Evolutionary conservation across 306 rosid species (phyloP), one percentile per base, ranked within the genome.

Genomic region (Albizia julibrissin): DNA sequence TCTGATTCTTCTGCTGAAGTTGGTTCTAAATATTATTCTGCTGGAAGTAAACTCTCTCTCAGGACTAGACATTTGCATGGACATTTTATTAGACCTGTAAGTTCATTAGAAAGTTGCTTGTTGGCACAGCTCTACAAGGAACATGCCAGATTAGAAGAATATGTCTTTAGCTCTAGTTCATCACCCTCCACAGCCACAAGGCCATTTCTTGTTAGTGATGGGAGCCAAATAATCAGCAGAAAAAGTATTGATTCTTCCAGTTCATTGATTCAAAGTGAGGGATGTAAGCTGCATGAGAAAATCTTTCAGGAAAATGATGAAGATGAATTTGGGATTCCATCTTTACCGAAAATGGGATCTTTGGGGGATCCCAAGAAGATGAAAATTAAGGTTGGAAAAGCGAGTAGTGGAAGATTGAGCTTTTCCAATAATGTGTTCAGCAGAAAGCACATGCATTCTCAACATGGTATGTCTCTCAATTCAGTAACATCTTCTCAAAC

Each of bases 61-160:
- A 83, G 86, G 84, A 21, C 85, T 74, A 86, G 83, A 72, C 79
- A 34, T 47, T 80, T 83, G 54, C 22, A 80, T 71, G 79, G 84
- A 62, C 84, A 78, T 66, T 69, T 66, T 69, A 27, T 65, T 75
- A 89, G 74, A 87, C 94, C 96, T 0, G 70, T 81, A 40, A 92
- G 72, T 86, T 91, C 98, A n/a, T 74, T 91, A 65, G 97, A 93
- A 76, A 89, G 98, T 89, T 93, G 98, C 84, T 89, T 90, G 49
- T 69, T 91, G 93, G 92, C 97, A 76, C 97, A 92, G 76, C 83
- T 90, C 13, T 88, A 84, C 86, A 90, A 79, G 61, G 94, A 91
- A 76, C 92, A 72, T 62, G 83, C 88, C 62, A 87, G 89, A 82
- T 81, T 87, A 80, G 89, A 89, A 80, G 90, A 91, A 72, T 84